Base-by-base conservation (phyloP, 345 rosid genomes). In the Sisymbrium irio region DNA sequence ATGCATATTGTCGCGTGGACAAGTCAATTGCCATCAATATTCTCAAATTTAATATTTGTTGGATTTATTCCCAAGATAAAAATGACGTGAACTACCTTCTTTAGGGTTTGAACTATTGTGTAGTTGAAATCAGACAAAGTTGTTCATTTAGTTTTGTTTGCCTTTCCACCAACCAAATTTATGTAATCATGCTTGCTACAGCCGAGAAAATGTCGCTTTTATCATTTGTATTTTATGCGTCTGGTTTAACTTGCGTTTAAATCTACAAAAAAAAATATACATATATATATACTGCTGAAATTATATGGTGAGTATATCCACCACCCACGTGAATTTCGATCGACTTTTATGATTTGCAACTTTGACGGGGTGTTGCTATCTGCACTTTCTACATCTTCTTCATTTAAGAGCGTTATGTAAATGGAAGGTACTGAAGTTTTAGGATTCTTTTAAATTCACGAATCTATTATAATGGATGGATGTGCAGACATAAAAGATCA, bases 281-380 rank as follows among this genome's bases (percentile, higher is more conserved):
- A 22, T 22, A 32, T 32, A 33, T 17, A 71, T 47, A 58, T 20
- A 27, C 15, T 9, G 50, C 49, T 27, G 58, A 61, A 41, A 7
- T 35, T 1, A 11, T 37, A 57, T 58, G 78, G 78, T 74, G 66
- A 74, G 78, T 74, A 20, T 74, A 74, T 65, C 78, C 67, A 74
- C 78, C 78, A 65, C 54, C 65, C 77, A 74, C 72, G 72, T 58
- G 60, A 74, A 47, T 25, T 6, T 56, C 17, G 8, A 46, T 32
- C 18, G 19, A 46, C 4, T 44, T 3, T 33, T 44, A 12, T 33
- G 4, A 3, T 33, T 56, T 32, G 49, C 12, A 8, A 27, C 35
- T 35, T 74, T 66, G 67, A 74, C 66, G 41, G 71, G 71, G 57
- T 42, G 71, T 55, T 65, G 72, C 40, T 47, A 73, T 72, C 11